phyloP scores from a whole-genome alignment of 768 basidiomycete species.

The Tulasnella sp. region DNA sequence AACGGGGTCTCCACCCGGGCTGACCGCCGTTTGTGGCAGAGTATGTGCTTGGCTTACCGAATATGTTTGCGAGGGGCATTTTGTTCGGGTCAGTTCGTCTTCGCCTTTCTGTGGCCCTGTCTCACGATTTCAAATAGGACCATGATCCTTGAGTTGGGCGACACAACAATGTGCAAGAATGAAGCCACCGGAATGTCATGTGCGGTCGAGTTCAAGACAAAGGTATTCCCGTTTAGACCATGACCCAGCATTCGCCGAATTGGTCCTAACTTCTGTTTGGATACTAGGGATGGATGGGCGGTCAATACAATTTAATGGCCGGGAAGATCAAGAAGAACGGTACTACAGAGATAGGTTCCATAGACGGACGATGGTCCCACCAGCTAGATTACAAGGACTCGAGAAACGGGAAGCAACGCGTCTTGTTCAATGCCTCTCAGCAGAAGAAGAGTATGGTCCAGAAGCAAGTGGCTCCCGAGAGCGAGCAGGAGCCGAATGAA shows the following conservation, averaged over 20 bases:
- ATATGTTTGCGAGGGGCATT: constrained; percentile 89
- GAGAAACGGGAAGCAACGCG: constrained; percentile 69
- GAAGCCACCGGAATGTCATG: constrained; percentile 71
- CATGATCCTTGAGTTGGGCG: constrained; percentile 96
- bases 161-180: constrained; percentile 83
- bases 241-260: background rate
- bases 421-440: constrained; percentile 86
- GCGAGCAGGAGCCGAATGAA: constrained; percentile 88
- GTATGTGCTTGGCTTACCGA: constrained; percentile 93
- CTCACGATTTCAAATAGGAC: constrained; percentile 45
- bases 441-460: constrained; percentile 67
- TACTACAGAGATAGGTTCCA: constrained; percentile 73
- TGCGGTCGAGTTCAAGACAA: constrained; percentile 97
- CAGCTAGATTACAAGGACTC: constrained; percentile 78
- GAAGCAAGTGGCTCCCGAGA: constrained; percentile 83
- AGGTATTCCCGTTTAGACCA: constrained; percentile 54
- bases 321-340: constrained; percentile 71
- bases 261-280: background rate
- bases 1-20: background rate
- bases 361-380: constrained; percentile 89
- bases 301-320: constrained; percentile 87
- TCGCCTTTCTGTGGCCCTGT: constrained; percentile 61
- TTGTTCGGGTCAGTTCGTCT: constrained; percentile 27
- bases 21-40: constrained; percentile 50
- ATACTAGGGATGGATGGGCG: constrained; percentile 47